Evolutionary conservation across 768 basidiomycete species (phyloP), one percentile per base, ranked within the genome.

Genomic region (Tulasnella sp.): DNA sequence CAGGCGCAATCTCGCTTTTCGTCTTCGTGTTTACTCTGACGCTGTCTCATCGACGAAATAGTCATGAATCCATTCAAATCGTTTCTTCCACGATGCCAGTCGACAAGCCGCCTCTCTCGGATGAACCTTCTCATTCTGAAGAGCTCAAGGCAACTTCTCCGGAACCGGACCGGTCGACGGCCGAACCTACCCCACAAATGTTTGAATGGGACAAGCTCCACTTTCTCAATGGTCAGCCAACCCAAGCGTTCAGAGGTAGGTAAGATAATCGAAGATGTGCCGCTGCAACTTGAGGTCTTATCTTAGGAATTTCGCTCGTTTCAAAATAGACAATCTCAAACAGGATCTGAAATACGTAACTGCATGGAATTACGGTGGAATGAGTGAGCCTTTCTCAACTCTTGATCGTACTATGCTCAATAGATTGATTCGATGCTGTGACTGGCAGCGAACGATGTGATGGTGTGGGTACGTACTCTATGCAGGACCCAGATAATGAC

Each of bases 301-400:
- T 9, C n/a, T 31, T 16, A 60, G 58, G 6, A 60, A 20, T 58
- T 28, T 9, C n/a, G 8, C 31, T 28, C 58, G 9, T 60, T 7
- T n/a, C 58, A 60, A 78, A 18, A 46, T 18, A 46, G 77, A 78
- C 28, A 78, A 78, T 28, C 50, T 78, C 46, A 78, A 72, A 44
- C 14, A 9, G n/a, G 31, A 78, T 22, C 8, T 78, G 34, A 54
- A 60, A 54, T 78, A 78, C 58, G 77, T 78, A 24, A 78, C 58
- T 1, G 28, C 54, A 12, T 78, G 77, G 77, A 54, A 78, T 44
- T 60, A 18, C 24, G 77, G 1, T 6, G 77, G 77, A 6, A 78
- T 78, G 77, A 78, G 77, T 78, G 22, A 40, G 77, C 34, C 8
- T 34, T 14, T 78, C 77, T 11, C 58, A 46, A 18, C 8, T 16